phyloP scores from a whole-genome alignment of 371 early-diverging fungal genomes.

The Lichtheimia ornata region DNA sequence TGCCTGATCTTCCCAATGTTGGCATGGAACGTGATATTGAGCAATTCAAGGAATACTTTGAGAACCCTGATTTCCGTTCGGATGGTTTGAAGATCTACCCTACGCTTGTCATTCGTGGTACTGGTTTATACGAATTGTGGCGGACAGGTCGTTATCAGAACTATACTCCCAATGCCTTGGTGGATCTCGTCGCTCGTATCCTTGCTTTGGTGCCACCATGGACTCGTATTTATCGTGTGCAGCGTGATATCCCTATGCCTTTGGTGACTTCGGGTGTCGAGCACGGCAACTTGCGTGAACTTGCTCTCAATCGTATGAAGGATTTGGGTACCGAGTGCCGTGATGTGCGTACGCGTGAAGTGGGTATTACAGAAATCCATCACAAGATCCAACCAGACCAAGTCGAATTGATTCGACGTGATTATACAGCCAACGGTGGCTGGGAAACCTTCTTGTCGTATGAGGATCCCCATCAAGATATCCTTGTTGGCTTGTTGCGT shows the following conservation, averaged over 20 bases:
- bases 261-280: slow-evolving; percentile 99
- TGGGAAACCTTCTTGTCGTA: slow-evolving; percentile 99
- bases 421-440: slow-evolving; percentile 99
- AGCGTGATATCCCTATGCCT: slow-evolving; percentile 99
- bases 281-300: slow-evolving; percentile 98
- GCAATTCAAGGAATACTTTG: slow-evolving; percentile 99
- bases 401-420: slow-evolving; percentile 97
- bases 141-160: slow-evolving; percentile 97
- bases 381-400: slow-evolving; percentile 93
- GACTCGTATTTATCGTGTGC: slow-evolving; percentile 99
- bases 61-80: slow-evolving; percentile 98
- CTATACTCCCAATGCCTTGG: slow-evolving; percentile 98
- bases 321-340: slow-evolving; percentile 98
- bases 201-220: slow-evolving; percentile 99
- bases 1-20: slow-evolving; percentile 99
- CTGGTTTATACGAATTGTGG: slow-evolving; percentile 99
- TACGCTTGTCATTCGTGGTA: slow-evolving; percentile 99
- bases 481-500: slow-evolving; percentile 96
- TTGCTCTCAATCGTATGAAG: slow-evolving; percentile 96
- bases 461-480: slow-evolving; percentile 98
- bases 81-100: slow-evolving; percentile 99
- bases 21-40: slow-evolving; percentile 99
- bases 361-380: slow-evolving; percentile 99
- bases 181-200: slow-evolving; percentile 97
- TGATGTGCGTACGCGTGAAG: slow-evolving; percentile 99